A percentile compares a stretch with the other conserved stretches of the same genome.
Conservation (phyloP, 768 basidiomycete genomes). For the Tulasnella sp. region DNA sequence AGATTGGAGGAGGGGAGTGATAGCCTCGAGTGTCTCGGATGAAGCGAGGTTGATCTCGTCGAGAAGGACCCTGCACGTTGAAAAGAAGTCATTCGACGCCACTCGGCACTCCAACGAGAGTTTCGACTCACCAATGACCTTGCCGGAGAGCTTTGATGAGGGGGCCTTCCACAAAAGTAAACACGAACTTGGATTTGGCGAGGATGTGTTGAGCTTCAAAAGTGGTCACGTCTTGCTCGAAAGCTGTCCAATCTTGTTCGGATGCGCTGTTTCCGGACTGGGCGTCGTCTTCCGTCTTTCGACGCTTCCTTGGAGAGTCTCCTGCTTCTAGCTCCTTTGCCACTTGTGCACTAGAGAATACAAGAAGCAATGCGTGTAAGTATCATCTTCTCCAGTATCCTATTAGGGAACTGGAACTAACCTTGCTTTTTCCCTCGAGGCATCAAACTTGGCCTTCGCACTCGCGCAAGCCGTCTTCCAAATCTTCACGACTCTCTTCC, state of each 20-base stretch:
- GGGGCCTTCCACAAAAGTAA: conserved; percentile 94
- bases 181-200: conserved; percentile 87
- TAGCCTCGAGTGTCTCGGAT: conserved; percentile 90
- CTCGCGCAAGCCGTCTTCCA: conserved; percentile 71
- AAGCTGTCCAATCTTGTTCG: conserved; percentile 62
- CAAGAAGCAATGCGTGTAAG: background rate
- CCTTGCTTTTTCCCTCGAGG: background rate
- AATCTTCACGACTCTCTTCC: conserved; percentile 79
- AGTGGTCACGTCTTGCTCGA: conserved; percentile 67
- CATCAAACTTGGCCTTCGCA: conserved; percentile 35
- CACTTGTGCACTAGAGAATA: background rate
- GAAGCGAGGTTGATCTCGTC: conserved; percentile 97
- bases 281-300: conserved; percentile 54
- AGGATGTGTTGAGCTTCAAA: conserved; percentile 91
- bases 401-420: no score
- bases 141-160: conserved; percentile 84
- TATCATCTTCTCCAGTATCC: no score
- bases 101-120: background rate
- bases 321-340: background rate
- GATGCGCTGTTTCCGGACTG: background rate
- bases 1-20: conserved; percentile 84
- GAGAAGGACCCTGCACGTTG: conserved; percentile 75
- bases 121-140: conserved; percentile 80
- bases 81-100: background rate
- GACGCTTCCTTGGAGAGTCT: conserved; percentile 66